Conservation (phyloP, 208 protist genomes). For the Leptomonas seymouri region DNA sequence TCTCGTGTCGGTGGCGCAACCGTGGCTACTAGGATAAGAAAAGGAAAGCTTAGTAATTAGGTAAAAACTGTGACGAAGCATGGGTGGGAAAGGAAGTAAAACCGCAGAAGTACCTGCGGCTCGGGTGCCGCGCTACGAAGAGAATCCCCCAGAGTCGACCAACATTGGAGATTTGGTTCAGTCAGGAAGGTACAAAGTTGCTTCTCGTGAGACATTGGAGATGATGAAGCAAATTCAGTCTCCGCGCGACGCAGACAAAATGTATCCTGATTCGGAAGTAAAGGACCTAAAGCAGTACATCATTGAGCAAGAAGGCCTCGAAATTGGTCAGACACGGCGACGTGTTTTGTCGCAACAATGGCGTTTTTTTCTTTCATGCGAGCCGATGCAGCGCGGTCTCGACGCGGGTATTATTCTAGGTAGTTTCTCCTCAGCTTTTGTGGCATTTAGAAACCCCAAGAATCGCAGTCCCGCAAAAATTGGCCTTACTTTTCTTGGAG, state of each 20-base stretch:
- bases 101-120: background rate
- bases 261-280: constrained; percentile 75
- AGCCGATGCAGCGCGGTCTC: constrained; percentile 82
- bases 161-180: constrained; percentile 74
- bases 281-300: constrained; percentile 85
- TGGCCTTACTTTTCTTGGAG: constrained; percentile 60
- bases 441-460: constrained; percentile 54
- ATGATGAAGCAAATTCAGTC: constrained; percentile 83
- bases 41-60: too few relatives aligned
- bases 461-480: constrained; percentile 72
- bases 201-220: constrained; percentile 62
- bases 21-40: too few relatives aligned
- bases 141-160: constrained; percentile 67
- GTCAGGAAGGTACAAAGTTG: constrained; percentile 78
- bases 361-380: constrained; percentile 85
- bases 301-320: constrained; percentile 82
- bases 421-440: constrained; percentile 70
- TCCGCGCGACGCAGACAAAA: constrained; percentile 53
- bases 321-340: constrained; percentile 62
- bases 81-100: constrained; percentile 31
- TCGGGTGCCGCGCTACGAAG: constrained; percentile 43
- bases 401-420: constrained; percentile 84
- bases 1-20: too few relatives aligned
- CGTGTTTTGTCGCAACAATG: constrained; percentile 78
- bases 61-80: too few relatives aligned